Base-by-base conservation (phyloP, 192 early-diverging fungal genomes). In the Entophlyctis luteolus region DNA sequence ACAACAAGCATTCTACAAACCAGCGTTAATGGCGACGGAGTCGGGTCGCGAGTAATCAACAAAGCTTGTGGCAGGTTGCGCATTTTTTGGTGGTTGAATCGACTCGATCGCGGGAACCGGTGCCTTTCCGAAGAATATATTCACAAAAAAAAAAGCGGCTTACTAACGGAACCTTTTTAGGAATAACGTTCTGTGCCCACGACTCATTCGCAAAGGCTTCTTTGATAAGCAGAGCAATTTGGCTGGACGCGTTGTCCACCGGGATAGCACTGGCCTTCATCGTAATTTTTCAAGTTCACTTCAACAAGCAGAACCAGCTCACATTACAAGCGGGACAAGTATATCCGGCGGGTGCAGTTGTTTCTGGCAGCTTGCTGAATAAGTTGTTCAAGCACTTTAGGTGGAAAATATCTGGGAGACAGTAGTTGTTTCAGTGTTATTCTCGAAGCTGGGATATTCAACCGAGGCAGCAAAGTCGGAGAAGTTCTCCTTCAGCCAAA, bases 381-480 rank as follows among this genome's bases (percentile, higher is more conserved):
- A 50, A 3, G 2, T 69, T 53, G 39, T 77, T 69, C 29, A 79
- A 50, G 65, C 77, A 79, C 2, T 66, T 45, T 18, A 56, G 37
- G 48, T 79, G 77, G 65, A 79, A 79, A 36, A 79, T 74, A 42
- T 79, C 77, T 79, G 39, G 5, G 38, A n/a, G 34, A n/a, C 31
- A 22, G 12, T 14, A 0, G 25, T 27, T 47, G 45, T n/a, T 47
- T n/a, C n/a, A n/a, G n/a, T n/a, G n/a, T n/a, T n/a, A n/a, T n/a
- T n/a, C n/a, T n/a, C n/a, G n/a, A n/a, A n/a, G n/a, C n/a, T n/a
- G n/a, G n/a, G n/a, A n/a, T n/a, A n/a, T n/a, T n/a, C n/a, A 32
- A 79, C 80, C 78, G 1, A 84, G 62, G 37, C 83, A 85, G n/a
- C 59, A 54, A 28, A 85, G 48, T 12, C 83, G 76, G 34, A 85